phyloP scores from a whole-genome alignment of 306 rosid genomes.

The Elaeagnus macrophylla region DNA sequence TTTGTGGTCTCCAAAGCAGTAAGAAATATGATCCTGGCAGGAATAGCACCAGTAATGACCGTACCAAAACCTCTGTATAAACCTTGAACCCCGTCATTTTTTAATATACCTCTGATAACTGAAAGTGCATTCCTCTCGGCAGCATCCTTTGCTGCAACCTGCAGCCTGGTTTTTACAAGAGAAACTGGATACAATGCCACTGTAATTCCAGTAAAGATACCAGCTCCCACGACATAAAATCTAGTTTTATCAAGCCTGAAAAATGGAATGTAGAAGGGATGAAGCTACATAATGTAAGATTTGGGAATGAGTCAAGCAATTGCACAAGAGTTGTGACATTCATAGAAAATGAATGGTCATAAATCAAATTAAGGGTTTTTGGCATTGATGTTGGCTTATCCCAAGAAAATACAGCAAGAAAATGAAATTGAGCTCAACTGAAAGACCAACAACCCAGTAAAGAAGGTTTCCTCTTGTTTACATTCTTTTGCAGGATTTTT shows the following conservation, averaged over 20 bases:
- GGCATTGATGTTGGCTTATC: no score
- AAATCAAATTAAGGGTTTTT: no score
- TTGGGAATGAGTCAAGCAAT: not conserved
- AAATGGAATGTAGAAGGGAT: conserved; percentile 10
- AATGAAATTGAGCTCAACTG: no score
- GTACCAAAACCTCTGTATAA: conserved; percentile 82
- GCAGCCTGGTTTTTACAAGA: conserved; percentile 82
- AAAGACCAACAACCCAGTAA: no score
- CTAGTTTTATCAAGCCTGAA: conserved; percentile 83
- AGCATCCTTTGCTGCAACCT: conserved; percentile 70
- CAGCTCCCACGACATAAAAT: conserved; percentile 78
- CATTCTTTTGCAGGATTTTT: no score
- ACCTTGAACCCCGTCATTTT: conserved; percentile 76
- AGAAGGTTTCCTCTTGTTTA: no score
- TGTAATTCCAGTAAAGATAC: conserved; percentile 79
- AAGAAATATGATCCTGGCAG: conserved; percentile 76
- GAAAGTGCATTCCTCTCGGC: conserved; percentile 65
- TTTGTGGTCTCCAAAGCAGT: conserved; percentile 77
- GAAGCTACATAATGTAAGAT: not conserved
- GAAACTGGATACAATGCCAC: conserved; percentile 79
- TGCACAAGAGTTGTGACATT: no score
- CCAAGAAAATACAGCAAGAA: no score
- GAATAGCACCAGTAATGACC: conserved; percentile 73
- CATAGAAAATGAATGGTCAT: not conserved
- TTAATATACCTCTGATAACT: conserved; percentile 59